Evolutionary conservation across 2,329 filamentous ascomycete species (phyloP).

Genomic region (Ophiostoma montium): DNA sequence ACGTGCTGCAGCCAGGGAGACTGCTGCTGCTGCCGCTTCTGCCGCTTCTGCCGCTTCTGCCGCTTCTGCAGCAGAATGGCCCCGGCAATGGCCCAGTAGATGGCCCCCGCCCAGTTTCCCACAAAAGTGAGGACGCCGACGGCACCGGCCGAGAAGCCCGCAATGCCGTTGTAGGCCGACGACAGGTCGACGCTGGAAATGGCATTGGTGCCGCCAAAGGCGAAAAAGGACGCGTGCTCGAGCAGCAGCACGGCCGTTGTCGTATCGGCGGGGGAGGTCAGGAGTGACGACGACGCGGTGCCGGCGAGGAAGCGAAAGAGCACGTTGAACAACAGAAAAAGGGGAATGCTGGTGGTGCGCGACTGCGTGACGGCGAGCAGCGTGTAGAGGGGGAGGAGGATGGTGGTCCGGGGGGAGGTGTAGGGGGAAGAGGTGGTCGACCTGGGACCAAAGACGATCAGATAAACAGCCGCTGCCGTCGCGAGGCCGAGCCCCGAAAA

Average conservation of each 20-base stretch:
- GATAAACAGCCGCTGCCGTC: slow-evolving; percentile 25
- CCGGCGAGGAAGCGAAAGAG: slow-evolving; percentile 34
- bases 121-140: slow-evolving; percentile 77
- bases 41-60: neutral
- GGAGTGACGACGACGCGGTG: slow-evolving; percentile 9
- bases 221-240: slow-evolving; percentile 76
- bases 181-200: slow-evolving; percentile 93
- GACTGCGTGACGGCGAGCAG: slow-evolving; percentile 80
- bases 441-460: slow-evolving; percentile 18
- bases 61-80: slow-evolving; percentile 35
- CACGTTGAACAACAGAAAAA: slow-evolving; percentile 62
- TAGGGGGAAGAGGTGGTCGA: neutral
- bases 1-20: slow-evolving; percentile 32
- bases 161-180: slow-evolving; percentile 86
- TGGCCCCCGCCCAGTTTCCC: slow-evolving; percentile 79
- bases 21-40: neutral
- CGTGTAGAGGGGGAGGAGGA: slow-evolving; percentile 56
- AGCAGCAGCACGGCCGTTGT: slow-evolving; percentile 61
- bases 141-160: slow-evolving; percentile 61
- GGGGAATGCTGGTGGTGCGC: slow-evolving; percentile 67
- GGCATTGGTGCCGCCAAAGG: slow-evolving; percentile 79
- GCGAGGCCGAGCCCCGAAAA: slow-evolving; percentile 33
- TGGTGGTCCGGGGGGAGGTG: slow-evolving; percentile 14
- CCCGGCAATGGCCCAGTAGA: slow-evolving; percentile 69
- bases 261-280: slow-evolving; percentile 42